Conservation (phyloP, 768 basidiomycete species). For the Psilocybe cyanescens region DNA sequence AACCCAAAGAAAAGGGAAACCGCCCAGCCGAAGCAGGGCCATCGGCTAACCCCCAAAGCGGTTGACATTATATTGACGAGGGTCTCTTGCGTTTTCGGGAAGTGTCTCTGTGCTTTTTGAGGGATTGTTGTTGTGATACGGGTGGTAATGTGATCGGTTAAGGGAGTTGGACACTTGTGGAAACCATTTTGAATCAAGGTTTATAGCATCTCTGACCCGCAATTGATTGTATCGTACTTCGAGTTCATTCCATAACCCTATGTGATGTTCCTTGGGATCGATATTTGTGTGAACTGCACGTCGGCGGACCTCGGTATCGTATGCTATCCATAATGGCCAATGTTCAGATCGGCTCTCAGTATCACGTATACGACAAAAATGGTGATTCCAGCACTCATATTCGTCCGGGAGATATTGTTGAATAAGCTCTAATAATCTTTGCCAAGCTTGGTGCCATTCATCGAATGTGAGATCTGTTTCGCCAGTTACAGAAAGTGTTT, state of each 20-base stretch:
- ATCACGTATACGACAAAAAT: no score
- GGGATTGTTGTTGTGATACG: background rate
- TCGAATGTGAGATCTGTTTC: slow-evolving; percentile 23
- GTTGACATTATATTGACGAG: no score
- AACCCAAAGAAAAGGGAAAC: no score
- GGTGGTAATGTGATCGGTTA: background rate
- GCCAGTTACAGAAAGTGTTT: slow-evolving; percentile 8
- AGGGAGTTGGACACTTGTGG: background rate
- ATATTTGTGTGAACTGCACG: slow-evolving; percentile 4
- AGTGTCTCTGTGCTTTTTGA: no score
- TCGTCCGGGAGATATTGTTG: background rate
- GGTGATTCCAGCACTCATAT: no score
- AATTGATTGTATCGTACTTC: no score
- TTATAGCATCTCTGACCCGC: background rate
- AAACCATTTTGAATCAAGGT: background rate
- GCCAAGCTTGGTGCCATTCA: slow-evolving; percentile 26
- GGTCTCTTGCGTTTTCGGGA: no score
- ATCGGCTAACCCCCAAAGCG: no score
- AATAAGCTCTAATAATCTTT: slow-evolving; percentile 18
- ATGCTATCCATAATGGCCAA: slow-evolving; percentile 7
- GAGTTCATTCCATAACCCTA: no score
- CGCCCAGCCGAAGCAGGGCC: no score
- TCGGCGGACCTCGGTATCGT: slow-evolving; percentile 19
- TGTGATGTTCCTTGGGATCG: slow-evolving; percentile 2
- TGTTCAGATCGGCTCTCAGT: no score